phyloP scores from a whole-genome alignment of 805 yeast genomes.

The Yamadazyma sp. region DNA sequence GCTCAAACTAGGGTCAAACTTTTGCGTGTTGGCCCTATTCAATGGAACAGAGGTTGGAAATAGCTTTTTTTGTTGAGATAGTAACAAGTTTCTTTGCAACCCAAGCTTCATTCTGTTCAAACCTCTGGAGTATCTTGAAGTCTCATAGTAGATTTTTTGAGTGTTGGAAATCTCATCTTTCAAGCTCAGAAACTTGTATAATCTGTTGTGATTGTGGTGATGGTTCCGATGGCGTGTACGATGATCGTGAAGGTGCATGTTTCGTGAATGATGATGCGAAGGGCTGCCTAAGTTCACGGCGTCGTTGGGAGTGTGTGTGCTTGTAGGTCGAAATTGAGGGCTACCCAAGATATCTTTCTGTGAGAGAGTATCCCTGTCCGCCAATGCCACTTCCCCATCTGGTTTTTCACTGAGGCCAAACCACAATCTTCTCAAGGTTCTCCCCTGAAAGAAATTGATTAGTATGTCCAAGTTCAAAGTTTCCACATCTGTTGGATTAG shows the following conservation, averaged over 20 bases:
- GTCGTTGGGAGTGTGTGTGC: neutral
- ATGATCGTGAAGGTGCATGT: conserved; percentile 15
- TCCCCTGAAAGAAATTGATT: conserved; percentile 33
- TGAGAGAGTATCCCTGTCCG: too few relatives aligned
- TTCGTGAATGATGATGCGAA: neutral
- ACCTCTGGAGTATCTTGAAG: conserved; percentile 32
- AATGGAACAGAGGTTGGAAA: conserved; percentile 1
- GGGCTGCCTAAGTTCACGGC: neutral
- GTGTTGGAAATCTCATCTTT: conserved; percentile 27
- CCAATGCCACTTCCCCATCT: neutral
- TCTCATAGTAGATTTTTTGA: conserved; percentile 18
- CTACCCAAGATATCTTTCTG: neutral
- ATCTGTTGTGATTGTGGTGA: conserved; percentile 1
- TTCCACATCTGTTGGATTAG: conserved; percentile 40
- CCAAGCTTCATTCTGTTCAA: conserved; percentile 37
- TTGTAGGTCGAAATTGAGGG: neutral
- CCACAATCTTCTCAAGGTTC: conserved; percentile 34
- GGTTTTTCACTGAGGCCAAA: conserved; percentile 19
- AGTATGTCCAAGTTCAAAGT: conserved; percentile 39
- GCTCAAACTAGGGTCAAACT: conserved; percentile 7
- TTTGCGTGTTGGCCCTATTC: conserved; percentile 1
- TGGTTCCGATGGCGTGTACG: conserved; percentile 11
- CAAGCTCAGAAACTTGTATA: conserved; percentile 34
- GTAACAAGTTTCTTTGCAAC: conserved; percentile 6
- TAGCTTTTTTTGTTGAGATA: conserved; percentile 8